Evolutionary conservation across 2,329 filamentous ascomycete species (phyloP).

Genomic region (Aspergillus floridensis): DNA sequence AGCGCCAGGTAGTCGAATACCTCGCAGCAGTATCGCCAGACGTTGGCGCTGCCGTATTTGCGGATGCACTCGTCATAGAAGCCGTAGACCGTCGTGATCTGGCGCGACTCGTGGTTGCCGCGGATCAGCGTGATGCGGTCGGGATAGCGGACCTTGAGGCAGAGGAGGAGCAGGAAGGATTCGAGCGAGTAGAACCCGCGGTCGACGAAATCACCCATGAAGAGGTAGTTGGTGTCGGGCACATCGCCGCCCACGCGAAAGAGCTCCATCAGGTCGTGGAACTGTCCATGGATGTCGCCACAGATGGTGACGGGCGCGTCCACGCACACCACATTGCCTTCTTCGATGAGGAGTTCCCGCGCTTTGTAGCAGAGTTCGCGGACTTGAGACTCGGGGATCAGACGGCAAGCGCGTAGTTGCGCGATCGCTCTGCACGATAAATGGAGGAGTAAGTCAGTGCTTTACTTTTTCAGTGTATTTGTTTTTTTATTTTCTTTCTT

Average conservation of each 20-base stretch:
- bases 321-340: conserved; percentile 94
- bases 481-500: neutral
- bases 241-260: conserved; percentile 92
- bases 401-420: conserved; percentile 90
- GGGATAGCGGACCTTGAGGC: conserved; percentile 94
- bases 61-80: conserved; percentile 97
- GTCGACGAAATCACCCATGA: conserved; percentile 98
- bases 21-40: conserved; percentile 96
- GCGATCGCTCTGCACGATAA: conserved; percentile 71
- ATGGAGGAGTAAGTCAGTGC: conserved; percentile 9
- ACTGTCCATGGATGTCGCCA: conserved; percentile 94
- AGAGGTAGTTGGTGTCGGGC: conserved; percentile 93
- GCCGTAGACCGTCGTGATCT: conserved; percentile 96
- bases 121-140: conserved; percentile 95
- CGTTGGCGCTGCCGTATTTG: conserved; percentile 95
- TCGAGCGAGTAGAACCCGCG: conserved; percentile 97
- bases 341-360: conserved; percentile 91
- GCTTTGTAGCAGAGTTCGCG: conserved; percentile 97
- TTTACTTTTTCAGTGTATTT: neutral
- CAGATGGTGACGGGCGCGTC: conserved; percentile 96
- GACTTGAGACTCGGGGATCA: conserved; percentile 92
- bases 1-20: conserved; percentile 96
- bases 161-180: conserved; percentile 91
- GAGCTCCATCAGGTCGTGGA: conserved; percentile 95
- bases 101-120: conserved; percentile 92